Evolutionary conservation across 2,329 filamentous ascomycete species (phyloP), one percentile per base, ranked within the genome.

Genomic region (Ascochyta pisi): DNA sequence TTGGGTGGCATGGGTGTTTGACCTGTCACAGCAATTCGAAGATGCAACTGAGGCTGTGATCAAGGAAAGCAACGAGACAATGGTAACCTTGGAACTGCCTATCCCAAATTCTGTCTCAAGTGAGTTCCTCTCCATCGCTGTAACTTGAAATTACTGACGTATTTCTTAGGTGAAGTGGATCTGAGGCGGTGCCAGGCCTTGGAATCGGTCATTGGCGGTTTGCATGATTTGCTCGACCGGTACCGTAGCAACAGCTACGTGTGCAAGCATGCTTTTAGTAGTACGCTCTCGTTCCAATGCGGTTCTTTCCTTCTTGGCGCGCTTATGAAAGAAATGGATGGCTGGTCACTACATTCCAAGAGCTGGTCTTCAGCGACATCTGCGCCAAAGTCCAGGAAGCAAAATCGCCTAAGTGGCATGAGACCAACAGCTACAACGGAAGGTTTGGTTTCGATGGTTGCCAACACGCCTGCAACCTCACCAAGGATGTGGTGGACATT

Each of bases 1-100:
- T 1, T 69, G 61, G n/a, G 51, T 68, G 1, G 38, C 64, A 8
- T 63, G 54, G 49, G 60, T 67, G 0, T 64, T 68, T 7, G 35
- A 54, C 0, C 23, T 63, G 24, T 7, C 37, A 5, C 24, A 54
- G 0, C n/a, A 55, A 16, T 69, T 68, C 27, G 6, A 34, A n/a
- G 10, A 6, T 34, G 29, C 42, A 24, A 62, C 61, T n/a, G 6
- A 4, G 3, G 37, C 57, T 9, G 58, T 59, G 1, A 60, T 66
- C 23, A 60, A 29, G 16, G 13, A 42, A 3, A 26, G 37, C 23
- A 24, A 50, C 6, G 37, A 34, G 6, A 6, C 27, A 6, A 10
- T 57, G 23, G 27, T 22, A 8, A 57, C 47, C 16, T 41, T 54
- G 33, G 52, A 23, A 2, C 45, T 62, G 13, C 53, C 56, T 5